A percentile compares a stretch with the other conserved stretches of the same genome.
Evolutionary conservation across 176 grass and related monocot species (phyloP).

Genomic region (Aegilops sharonensis): DNA sequence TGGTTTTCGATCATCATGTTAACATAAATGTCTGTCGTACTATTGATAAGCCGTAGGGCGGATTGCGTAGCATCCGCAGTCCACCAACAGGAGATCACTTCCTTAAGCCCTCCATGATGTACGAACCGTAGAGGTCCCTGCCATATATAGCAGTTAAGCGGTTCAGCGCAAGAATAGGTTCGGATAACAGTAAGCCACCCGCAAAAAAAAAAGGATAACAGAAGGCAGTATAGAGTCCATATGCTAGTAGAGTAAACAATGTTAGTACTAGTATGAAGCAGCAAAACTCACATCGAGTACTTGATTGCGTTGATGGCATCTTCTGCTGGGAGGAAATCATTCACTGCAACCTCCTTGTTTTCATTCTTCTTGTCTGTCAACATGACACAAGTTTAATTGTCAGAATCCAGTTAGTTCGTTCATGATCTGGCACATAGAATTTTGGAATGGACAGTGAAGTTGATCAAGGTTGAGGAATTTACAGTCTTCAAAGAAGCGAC

Average conservation of each 20-base stretch:
- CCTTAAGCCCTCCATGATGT: slow-evolving; percentile 83
- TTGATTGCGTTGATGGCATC: slow-evolving; percentile 75
- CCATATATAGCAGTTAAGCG: background rate
- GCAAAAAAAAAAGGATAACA: background rate
- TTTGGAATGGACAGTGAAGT: slow-evolving; percentile 4
- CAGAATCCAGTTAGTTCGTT: background rate
- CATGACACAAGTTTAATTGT: background rate
- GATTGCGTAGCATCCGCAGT: slow-evolving; percentile 13
- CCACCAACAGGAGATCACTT: slow-evolving; percentile 42
- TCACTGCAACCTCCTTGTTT: slow-evolving; percentile 95
- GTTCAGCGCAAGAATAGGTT: background rate
- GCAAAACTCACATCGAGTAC: slow-evolving; percentile 82
- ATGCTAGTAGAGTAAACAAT: background rate
- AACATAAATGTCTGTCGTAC: slow-evolving; percentile 23
- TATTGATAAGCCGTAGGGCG: background rate
- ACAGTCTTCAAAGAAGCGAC: slow-evolving; percentile 99
- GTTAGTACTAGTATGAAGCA: background rate
- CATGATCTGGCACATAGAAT: slow-evolving; percentile 19
- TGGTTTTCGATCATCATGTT: slow-evolving; percentile 19
- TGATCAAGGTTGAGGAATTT: slow-evolving; percentile 26
- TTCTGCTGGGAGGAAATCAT: slow-evolving; percentile 92
- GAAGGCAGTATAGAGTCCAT: background rate
- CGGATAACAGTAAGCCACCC: background rate
- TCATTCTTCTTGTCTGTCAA: slow-evolving; percentile 96
- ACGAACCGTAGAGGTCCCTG: slow-evolving; percentile 89